phyloP scores from a whole-genome alignment of 2,329 filamentous ascomycete species.

The Zasmidium cellare region DNA sequence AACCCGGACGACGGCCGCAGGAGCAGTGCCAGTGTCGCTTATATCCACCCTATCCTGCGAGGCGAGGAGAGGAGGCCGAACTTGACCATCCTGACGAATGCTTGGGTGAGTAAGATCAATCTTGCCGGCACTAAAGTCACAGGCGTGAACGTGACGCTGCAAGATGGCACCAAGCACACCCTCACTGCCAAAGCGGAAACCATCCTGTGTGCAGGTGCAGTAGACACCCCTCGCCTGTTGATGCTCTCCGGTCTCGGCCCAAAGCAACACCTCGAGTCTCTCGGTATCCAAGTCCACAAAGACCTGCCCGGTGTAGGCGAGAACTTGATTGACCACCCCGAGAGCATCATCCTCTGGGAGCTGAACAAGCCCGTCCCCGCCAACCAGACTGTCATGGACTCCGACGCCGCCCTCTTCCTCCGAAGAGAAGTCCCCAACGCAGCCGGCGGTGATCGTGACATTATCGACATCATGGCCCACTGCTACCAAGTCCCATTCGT shows the following conservation, averaged over 20 bases:
- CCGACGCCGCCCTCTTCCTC: constrained; percentile 84
- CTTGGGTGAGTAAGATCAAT: constrained; percentile 82
- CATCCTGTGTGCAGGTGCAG: constrained; percentile 75
- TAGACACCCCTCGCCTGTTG: constrained; percentile 74
- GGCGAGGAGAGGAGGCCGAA: constrained; percentile 82
- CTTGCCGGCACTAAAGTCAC: constrained; percentile 68
- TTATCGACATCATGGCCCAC: constrained; percentile 92
- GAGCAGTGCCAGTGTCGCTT: constrained; percentile 84
- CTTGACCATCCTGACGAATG: constrained; percentile 81
- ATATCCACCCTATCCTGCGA: constrained; percentile 86
- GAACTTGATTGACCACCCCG: constrained; percentile 65
- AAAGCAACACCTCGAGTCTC: constrained; percentile 46
- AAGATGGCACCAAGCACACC: constrained; percentile 57
- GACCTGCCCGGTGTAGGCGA: constrained; percentile 64
- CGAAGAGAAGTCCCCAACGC: constrained; percentile 74
- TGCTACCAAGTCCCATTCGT: constrained; percentile 95
- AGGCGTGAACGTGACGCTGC: constrained; percentile 70
- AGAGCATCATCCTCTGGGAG: constrained; percentile 72
- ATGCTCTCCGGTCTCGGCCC: constrained; percentile 53
- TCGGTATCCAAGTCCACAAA: constrained; percentile 56
- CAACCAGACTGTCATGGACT: constrained; percentile 89
- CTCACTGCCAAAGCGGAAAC: constrained; percentile 70
- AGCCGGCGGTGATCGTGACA: constrained; percentile 67
- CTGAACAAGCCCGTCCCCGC: constrained; percentile 74
- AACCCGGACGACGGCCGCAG: constrained; percentile 84